phyloP scores from a whole-genome alignment of 768 basidiomycete genomes.

The Coprinopsis marcescibilis region DNA sequence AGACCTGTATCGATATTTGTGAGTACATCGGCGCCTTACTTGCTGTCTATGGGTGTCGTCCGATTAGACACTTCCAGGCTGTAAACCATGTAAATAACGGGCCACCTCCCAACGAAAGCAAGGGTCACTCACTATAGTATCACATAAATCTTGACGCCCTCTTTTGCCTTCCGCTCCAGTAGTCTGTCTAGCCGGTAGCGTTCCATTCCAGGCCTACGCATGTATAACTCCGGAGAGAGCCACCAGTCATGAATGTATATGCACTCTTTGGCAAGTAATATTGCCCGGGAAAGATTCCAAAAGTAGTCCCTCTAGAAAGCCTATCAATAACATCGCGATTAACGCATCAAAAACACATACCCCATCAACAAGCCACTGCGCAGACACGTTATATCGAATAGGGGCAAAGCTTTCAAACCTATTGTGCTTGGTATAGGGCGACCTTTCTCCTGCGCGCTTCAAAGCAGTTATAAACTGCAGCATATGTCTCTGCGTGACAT shows the following conservation, averaged over 20 bases:
- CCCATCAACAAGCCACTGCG: conserved; percentile 98
- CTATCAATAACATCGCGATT: too few relatives aligned
- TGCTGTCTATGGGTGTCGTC: conserved; percentile 93
- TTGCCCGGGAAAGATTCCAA: conserved; percentile 92
- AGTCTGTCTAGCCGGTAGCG: conserved; percentile 84
- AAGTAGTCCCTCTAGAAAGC: conserved; percentile 96
- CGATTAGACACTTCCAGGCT: conserved; percentile 94
- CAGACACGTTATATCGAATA: conserved; percentile 85
- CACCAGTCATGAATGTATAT: conserved; percentile 99
- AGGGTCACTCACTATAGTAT: conserved; percentile 74
- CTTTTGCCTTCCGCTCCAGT: conserved; percentile 85
- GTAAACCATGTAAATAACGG: conserved; percentile 10
- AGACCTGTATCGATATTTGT: conserved; percentile 1
- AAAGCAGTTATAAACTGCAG: conserved; percentile 93
- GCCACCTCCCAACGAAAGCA: background rate
- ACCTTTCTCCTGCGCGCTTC: conserved; percentile 69
- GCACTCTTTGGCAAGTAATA: conserved; percentile 78
- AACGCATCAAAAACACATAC: conserved; percentile 40
- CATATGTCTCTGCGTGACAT: conserved; percentile 73
- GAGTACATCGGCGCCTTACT: conserved; percentile 39
- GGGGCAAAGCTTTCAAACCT: conserved; percentile 95
- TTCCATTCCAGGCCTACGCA: conserved; percentile 80
- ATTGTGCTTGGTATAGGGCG: conserved; percentile 74
- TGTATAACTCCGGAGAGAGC: conserved; percentile 83
- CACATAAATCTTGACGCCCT: conserved; percentile 93